Evolutionary conservation across 2,329 filamentous ascomycete species (phyloP).

Genomic region (Trichoderma semiorbis): DNA sequence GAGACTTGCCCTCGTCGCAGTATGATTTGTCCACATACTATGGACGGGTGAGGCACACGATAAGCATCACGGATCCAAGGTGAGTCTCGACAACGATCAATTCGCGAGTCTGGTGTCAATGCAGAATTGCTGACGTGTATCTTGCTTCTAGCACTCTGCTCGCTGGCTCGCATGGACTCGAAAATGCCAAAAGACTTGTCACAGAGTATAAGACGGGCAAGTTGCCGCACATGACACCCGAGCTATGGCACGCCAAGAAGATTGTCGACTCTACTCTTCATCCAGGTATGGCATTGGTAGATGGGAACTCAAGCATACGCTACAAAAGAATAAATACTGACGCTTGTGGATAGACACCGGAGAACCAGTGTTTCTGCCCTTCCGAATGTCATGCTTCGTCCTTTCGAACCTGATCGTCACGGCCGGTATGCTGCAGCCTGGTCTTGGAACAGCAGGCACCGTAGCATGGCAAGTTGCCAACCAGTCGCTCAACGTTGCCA

Average conservation of each 20-base stretch:
- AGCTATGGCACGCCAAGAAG: constrained; percentile 95
- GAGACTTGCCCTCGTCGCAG: constrained; percentile 86
- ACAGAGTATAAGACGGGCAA: constrained; percentile 83
- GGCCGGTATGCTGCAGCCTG: constrained; percentile 93
- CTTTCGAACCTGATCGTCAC: constrained; percentile 93
- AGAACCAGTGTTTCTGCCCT: constrained; percentile 85
- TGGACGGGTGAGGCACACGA: constrained; percentile 87
- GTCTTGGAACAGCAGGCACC: constrained; percentile 75
- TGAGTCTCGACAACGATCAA: constrained; percentile 49
- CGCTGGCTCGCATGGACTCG: constrained; percentile 72
- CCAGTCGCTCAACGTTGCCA: constrained; percentile 95
- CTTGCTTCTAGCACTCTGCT: constrained; percentile 69
- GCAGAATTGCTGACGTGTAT: background rate
- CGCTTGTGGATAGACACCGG: constrained; percentile 69
- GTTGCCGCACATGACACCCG: constrained; percentile 75
- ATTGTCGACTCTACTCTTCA: constrained; percentile 94
- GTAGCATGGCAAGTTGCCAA: constrained; percentile 94
- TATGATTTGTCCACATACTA: constrained; percentile 93
- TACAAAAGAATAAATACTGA: background rate
- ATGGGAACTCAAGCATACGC: background rate
- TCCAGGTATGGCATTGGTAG: constrained; percentile 61
- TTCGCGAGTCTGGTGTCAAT: too few relatives aligned
- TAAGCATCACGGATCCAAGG: constrained; percentile 91
- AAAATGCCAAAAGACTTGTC: constrained; percentile 79
- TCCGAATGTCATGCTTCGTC: constrained; percentile 96